These are phyloP conservation scores for Brassica hybrid DNA, from an alignment of 441 rosid species.

Conservation along the genomic window DNA sequence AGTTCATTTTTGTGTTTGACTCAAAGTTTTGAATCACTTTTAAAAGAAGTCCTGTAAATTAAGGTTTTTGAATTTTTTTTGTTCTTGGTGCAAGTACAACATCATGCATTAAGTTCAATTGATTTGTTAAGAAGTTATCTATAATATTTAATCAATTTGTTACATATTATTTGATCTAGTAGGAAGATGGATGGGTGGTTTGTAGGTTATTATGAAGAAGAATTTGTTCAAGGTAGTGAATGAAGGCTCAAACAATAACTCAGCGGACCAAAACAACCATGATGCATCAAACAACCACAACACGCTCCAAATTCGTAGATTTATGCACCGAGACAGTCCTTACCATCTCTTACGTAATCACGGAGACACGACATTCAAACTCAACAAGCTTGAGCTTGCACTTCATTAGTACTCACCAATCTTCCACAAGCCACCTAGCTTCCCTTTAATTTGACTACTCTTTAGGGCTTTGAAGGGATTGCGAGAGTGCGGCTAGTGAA, in stretches of 20 bases:
- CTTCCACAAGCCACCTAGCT: constrained; percentile 15
- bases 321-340: constrained; percentile 60
- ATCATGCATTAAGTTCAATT: neutral
- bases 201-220: constrained; percentile 90
- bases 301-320: constrained; percentile 48
- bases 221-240: constrained; percentile 70
- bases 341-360: constrained; percentile 48
- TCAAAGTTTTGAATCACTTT: too few relatives aligned
- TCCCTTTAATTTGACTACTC: constrained; percentile 43
- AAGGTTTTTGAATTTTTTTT: neutral
- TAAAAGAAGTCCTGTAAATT: too few relatives aligned
- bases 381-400: constrained; percentile 58
- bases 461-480: constrained; percentile 64
- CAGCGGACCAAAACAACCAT: constrained; percentile 57
- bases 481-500: constrained; percentile 46
- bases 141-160: neutral
- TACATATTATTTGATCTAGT: constrained; percentile 11
- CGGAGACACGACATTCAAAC: constrained; percentile 51
- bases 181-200: constrained; percentile 99
- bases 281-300: constrained; percentile 42
- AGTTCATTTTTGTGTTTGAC: too few relatives aligned
- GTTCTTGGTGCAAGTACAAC: neutral
- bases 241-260: constrained; percentile 36
- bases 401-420: constrained; percentile 53
- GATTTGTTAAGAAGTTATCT: neutral